Conservation (phyloP, 371 early-diverging fungal species). For the Chytridiales sp. region DNA sequence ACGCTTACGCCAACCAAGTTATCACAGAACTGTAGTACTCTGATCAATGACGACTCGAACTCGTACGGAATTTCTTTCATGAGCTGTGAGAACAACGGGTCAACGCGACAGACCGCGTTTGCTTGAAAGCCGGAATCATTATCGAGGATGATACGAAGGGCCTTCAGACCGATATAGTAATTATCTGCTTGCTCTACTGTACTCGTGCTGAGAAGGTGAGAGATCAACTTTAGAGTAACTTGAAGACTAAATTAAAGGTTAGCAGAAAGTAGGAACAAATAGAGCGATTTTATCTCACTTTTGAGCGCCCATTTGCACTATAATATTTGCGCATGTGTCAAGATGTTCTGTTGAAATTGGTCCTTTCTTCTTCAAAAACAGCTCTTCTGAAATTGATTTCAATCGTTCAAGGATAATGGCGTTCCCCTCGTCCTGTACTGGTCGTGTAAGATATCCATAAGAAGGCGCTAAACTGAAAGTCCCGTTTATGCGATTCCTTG, state of each 20-base stretch:
- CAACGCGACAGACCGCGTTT: conserved; percentile 23
- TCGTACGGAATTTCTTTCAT: conserved; percentile 39
- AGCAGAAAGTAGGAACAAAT: background rate
- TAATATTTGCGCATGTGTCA: conserved; percentile 39
- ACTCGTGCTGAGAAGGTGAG: conserved; percentile 30
- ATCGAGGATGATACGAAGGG: conserved; percentile 43
- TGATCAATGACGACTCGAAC: conserved; percentile 30
- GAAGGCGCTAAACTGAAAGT: conserved; percentile 23
- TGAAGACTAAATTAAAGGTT: conserved; percentile 26
- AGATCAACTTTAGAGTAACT: conserved; percentile 36
- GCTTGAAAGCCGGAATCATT: conserved; percentile 39
- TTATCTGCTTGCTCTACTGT: conserved; percentile 32
- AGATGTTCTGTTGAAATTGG: conserved; percentile 32
- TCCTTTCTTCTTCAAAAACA: conserved; percentile 38
- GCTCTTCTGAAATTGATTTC: conserved; percentile 37
- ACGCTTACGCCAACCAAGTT: conserved; percentile 31
- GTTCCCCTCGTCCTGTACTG: conserved; percentile 37
- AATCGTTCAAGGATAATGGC: conserved; percentile 35
- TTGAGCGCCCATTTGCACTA: conserved; percentile 50
- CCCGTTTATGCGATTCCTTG: conserved; percentile 23
- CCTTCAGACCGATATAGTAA: conserved; percentile 40
- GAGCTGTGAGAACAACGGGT: conserved; percentile 30
- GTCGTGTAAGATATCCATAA: conserved; percentile 34
- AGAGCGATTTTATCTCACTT: conserved; percentile 16
- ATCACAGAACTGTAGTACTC: conserved; percentile 38